phyloP scores from a whole-genome alignment of 192 early-diverging fungal genomes.

The Hyaloraphidium curvatum region DNA sequence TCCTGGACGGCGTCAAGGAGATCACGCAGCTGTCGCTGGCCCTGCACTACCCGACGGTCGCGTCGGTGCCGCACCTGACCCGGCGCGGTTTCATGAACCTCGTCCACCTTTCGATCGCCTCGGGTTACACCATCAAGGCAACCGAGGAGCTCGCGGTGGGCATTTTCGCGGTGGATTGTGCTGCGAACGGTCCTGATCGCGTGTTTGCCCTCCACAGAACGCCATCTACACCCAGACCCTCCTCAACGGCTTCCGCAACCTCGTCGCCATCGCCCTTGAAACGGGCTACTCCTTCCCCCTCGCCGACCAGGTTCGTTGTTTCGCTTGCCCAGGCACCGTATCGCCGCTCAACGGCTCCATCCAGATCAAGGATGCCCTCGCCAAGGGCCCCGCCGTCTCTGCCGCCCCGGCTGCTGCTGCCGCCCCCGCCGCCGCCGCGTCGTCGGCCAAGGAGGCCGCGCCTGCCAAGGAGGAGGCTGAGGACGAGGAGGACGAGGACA shows the following conservation, averaged over 20 bases:
- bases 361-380: conserved; percentile 84
- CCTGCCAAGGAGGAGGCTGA: conserved; percentile 31
- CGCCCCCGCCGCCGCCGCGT: conserved; percentile 28
- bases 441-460: conserved; percentile 30
- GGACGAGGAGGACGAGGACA: conserved; percentile 58
- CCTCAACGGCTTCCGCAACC: neutral
- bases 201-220: too few species aligned
- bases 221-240: neutral
- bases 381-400: conserved; percentile 76
- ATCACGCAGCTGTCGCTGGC: conserved; percentile 70
- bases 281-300: conserved; percentile 5
- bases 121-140: conserved; percentile 78
- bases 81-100: conserved; percentile 98
- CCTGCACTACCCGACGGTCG: conserved; percentile 53
- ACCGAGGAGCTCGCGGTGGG: conserved; percentile 71
- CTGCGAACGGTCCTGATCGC: too few species aligned
- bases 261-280: conserved; percentile 5
- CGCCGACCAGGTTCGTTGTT: too few species aligned
- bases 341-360: too few species aligned
- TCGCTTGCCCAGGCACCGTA: too few species aligned
- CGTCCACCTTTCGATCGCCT: conserved; percentile 70
- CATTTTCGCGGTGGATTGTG: too few species aligned
- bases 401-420: conserved; percentile 41
- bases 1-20: conserved; percentile 46
- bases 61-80: conserved; percentile 85